These are phyloP conservation scores for Dioscorea alata DNA, from an alignment of 106 monocot genomes.

Conservation along the genomic window DNA sequence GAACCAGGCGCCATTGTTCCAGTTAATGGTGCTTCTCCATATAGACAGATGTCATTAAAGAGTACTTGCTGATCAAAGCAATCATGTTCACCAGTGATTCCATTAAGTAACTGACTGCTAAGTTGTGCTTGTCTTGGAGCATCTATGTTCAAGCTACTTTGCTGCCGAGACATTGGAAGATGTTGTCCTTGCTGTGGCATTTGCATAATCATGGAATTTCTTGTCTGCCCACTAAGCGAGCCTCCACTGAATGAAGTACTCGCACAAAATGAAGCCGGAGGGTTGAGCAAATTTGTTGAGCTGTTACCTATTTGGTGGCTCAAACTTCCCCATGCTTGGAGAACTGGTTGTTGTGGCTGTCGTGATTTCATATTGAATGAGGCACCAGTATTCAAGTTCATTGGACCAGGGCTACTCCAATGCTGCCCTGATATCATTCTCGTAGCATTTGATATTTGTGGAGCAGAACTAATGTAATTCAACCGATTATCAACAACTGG, in stretches of 20 bases:
- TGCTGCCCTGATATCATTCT: slow-evolving; percentile 4
- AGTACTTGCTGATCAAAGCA: slow-evolving; percentile 8
- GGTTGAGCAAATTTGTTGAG: neutral
- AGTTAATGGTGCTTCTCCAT: neutral
- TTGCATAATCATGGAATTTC: slow-evolving; percentile 11
- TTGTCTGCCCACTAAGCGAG: slow-evolving; percentile 2
- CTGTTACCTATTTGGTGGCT: slow-evolving; percentile 6
- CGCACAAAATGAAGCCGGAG: slow-evolving; percentile 11
- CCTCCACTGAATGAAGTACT: slow-evolving; percentile 15
- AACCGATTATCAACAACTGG: slow-evolving; percentile 9
- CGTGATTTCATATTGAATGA: neutral
- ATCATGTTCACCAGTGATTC: slow-evolving; percentile 3
- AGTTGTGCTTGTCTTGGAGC: slow-evolving; percentile 3
- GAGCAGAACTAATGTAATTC: slow-evolving; percentile 4
- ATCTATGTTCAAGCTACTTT: slow-evolving; percentile 1
- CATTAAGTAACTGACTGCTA: slow-evolving; percentile 10
- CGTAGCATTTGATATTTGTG: slow-evolving; percentile 9
- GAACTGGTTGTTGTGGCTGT: slow-evolving; percentile 17
- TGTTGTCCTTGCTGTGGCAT: slow-evolving; percentile 22
- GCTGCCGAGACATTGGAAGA: slow-evolving; percentile 15
- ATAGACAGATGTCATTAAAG: slow-evolving; percentile 3
- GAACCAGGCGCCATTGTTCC: slow-evolving; percentile 1
- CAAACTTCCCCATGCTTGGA: slow-evolving; percentile 5
- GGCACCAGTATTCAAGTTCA: slow-evolving; percentile 4
- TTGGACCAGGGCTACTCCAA: slow-evolving; percentile 5